Conservation (phyloP, 768 basidiomycete species). For the Kwoniella newhampshirensis region DNA sequence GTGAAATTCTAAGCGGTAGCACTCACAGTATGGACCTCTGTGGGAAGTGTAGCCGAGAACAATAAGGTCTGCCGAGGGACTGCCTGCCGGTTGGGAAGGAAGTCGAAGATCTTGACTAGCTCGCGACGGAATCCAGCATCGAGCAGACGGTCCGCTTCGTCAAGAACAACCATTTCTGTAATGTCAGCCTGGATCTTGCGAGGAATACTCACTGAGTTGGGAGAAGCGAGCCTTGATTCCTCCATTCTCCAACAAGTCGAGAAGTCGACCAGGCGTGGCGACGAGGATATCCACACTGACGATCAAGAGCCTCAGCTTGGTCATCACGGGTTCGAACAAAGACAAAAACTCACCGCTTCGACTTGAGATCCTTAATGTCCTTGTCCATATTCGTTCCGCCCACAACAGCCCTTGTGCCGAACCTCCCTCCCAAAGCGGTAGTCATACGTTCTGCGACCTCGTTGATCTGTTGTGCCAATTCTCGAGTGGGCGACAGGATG, state of each 20-base stretch:
- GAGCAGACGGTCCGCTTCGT: constrained; percentile 56
- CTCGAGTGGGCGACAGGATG: constrained; percentile 55
- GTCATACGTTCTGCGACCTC: constrained; percentile 35
- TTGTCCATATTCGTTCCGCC: constrained; percentile 60
- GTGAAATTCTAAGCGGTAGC: neutral
- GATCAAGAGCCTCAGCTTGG: no score
- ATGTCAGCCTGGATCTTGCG: constrained; percentile 9
- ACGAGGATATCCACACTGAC: constrained; percentile 50
- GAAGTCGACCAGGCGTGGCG: constrained; percentile 56
- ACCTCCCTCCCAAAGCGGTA: constrained; percentile 52
- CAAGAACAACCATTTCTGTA: constrained; percentile 53
- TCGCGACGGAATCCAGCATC: constrained; percentile 55
- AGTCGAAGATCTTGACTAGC: constrained; percentile 44
- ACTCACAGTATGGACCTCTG: constrained; percentile 53
- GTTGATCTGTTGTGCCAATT: constrained; percentile 55
- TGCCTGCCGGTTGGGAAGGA: constrained; percentile 25
- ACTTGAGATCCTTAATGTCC: constrained; percentile 51
- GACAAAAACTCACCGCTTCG: constrained; percentile 10
- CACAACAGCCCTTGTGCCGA: constrained; percentile 59
- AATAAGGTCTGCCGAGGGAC: constrained; percentile 56
- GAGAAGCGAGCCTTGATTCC: constrained; percentile 54
- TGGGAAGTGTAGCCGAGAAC: constrained; percentile 57
- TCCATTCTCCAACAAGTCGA: constrained; percentile 55
- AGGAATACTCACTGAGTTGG: constrained; percentile 48
- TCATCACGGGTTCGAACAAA: neutral